Base-by-base conservation (phyloP, 1,284 basidiomycete genomes). In the Mycena sp. region DNA sequence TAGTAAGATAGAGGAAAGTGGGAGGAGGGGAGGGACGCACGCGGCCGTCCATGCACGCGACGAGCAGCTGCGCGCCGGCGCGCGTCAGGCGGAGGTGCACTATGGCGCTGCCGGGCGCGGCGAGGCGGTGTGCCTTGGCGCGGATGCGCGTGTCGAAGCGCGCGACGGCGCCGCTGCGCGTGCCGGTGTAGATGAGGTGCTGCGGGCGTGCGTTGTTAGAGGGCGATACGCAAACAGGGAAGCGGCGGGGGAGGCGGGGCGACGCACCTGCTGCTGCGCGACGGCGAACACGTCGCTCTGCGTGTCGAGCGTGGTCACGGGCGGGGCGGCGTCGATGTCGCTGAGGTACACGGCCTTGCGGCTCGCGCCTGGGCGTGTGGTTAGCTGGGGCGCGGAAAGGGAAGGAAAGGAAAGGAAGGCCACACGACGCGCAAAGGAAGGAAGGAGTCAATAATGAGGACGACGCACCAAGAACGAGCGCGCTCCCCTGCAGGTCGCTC, bases 241-340 rank as follows among this genome's bases (percentile, higher is more conserved):
- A n/a, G n/a, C n/a, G n/a, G n/a, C n/a, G n/a, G n/a, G n/a, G n/a
- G n/a, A n/a, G n/a, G n/a, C n/a, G n/a, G n/a, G n/a, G n/a, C n/a
- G 9, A 52, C 17, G 40, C 19, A 72, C 19, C 58, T 88, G 89
- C 37, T 82, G 74, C 45, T 78, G 85, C 49, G 78, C 73, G 19
- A 90, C 74, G 9, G 88, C 73, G 64, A 91, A 83, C 0, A 90
- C 86, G 69, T 91, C 89, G 53, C 87, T 89, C 21, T 79, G 69
- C 0, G 87, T 88, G 25, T 80, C 72, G 9, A 89, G 71, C 61
- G 32, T 49, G 9, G 51, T 53, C 75, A 69, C 69, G 75, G 73
- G n/a, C 76, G 72, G 7, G 72, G 67, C 23, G 68, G 68, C 38
- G 21, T 83, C 81, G 44, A 90, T 77, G 62, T 90, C 85, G 4